Conservation (phyloP, 2,329 filamentous ascomycete species). For the Capronia epimyces region DNA sequence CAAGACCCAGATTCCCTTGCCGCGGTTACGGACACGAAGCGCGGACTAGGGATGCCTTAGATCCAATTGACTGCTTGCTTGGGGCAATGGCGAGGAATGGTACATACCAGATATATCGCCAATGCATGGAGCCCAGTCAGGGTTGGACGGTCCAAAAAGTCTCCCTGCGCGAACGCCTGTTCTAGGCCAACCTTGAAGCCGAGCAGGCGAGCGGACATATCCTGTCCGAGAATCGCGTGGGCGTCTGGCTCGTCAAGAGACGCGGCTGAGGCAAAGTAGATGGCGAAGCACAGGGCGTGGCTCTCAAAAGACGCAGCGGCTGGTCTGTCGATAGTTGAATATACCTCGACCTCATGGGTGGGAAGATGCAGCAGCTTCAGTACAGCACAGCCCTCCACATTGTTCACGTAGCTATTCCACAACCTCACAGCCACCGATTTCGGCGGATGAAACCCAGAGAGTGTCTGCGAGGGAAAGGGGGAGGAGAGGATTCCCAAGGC, state of each 20-base stretch:
- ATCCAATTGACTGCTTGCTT: background rate
- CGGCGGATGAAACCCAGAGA: slow-evolving; percentile 1
- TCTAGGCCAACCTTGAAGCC: slow-evolving; percentile 17
- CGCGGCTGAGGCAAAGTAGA: slow-evolving; percentile 14
- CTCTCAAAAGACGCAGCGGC: slow-evolving; percentile 8
- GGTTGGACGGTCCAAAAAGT: slow-evolving; percentile 17
- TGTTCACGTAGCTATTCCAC: slow-evolving; percentile 21
- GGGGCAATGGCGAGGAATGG: background rate
- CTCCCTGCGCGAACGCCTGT: slow-evolving; percentile 16
- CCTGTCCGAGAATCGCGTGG: slow-evolving; percentile 3
- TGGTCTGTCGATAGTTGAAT: slow-evolving; percentile 10
- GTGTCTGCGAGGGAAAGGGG: slow-evolving; percentile 1
- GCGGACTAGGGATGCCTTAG: slow-evolving; percentile 11
- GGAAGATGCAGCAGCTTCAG: slow-evolving; percentile 15
- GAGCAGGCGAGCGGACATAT: slow-evolving; percentile 3
- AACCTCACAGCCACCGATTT: slow-evolving; percentile 11
- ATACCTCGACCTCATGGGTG: slow-evolving; percentile 7
- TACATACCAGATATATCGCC: slow-evolving; percentile 22
- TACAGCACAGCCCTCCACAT: slow-evolving; percentile 15
- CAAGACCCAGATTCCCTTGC: slow-evolving; percentile 21
- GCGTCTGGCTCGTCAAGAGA: slow-evolving; percentile 15
- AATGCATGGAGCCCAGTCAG: slow-evolving; percentile 21
- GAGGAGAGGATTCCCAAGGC: slow-evolving; percentile 7
- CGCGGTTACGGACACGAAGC: slow-evolving; percentile 13
- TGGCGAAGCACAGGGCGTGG: slow-evolving; percentile 19